A percentile compares a stretch with the other conserved stretches of the same genome.
These are phyloP conservation scores for Cryptosporidium viatorum DNA, from an alignment of 169 alveolate genomes.

Conservation along the genomic window DNA sequence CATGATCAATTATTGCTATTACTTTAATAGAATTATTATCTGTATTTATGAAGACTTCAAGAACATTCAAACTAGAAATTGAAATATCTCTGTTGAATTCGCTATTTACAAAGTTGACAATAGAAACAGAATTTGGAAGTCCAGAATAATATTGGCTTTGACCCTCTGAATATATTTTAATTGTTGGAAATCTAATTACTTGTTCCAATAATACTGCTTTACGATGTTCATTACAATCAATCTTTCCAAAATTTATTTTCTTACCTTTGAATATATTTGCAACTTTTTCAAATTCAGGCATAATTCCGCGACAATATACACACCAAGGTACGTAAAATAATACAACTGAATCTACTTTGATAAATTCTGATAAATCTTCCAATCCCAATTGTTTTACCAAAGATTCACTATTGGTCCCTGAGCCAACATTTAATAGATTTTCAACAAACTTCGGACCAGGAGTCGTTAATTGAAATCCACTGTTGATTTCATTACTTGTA, in stretches of 20 bases:
- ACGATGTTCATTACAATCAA: constrained; percentile 67
- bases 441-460: not conserved
- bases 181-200: constrained; percentile 58
- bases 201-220: constrained; percentile 49
- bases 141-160: constrained; percentile 45
- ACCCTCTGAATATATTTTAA: constrained; percentile 55
- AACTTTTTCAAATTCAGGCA: constrained; percentile 70
- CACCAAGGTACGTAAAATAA: constrained; percentile 75
- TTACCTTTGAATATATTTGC: constrained; percentile 34
- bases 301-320: constrained; percentile 59
- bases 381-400: constrained; percentile 28
- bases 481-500: not conserved
- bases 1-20: constrained; percentile 45
- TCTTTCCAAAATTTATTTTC: constrained; percentile 43
- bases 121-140: constrained; percentile 46
- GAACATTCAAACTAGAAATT: constrained; percentile 8
- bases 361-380: constrained; percentile 37
- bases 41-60: constrained; percentile 5
- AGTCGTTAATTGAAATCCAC: constrained; percentile 28
- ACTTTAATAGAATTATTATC: constrained; percentile 32
- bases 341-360: constrained; percentile 19
- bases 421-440: not conserved
- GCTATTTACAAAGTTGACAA: constrained; percentile 33
- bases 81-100: constrained; percentile 51
- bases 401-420: not conserved